Evolutionary conservation across 208 protist species (phyloP).

Genomic region (Trichomonas gallinae): DNA sequence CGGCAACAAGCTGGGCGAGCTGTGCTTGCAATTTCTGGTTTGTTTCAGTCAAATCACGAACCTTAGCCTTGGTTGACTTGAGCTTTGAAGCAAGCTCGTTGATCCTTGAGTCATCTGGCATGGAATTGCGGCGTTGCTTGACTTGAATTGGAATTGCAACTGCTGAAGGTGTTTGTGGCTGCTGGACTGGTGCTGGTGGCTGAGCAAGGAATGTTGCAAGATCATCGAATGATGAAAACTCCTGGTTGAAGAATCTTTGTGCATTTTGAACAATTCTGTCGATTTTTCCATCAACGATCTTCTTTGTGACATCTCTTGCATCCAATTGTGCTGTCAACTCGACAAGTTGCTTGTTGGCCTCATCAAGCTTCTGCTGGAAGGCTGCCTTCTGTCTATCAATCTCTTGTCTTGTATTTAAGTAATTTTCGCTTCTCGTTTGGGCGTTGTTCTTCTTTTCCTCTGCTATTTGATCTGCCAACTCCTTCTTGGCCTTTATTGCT

Average conservation of each 20-base stretch:
- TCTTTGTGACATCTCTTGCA: neutral
- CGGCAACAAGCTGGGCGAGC: neutral
- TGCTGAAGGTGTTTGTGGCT: neutral
- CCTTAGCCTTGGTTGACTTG: neutral
- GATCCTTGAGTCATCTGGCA: neutral
- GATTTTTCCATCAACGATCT: neutral
- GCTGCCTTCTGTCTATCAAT: neutral
- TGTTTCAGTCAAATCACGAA: neutral
- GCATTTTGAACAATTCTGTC: neutral
- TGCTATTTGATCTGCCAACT: neutral
- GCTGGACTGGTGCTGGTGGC: neutral
- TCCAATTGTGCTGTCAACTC: neutral
- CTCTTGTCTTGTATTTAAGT: neutral
- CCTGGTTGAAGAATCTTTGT: neutral
- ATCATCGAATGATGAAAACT: neutral
- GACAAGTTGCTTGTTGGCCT: neutral
- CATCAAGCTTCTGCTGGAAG: neutral
- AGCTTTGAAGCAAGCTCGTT: neutral
- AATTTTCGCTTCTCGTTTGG: neutral
- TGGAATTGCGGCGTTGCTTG: neutral
- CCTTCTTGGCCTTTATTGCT: neutral
- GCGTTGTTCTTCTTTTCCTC: neutral
- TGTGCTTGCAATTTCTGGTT: neutral
- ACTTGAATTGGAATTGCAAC: neutral
- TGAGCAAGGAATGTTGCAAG: neutral